Evolutionary conservation across 2,329 filamentous ascomycete genomes (phyloP).

Genomic region (Calonectria pseudoreteaudii): DNA sequence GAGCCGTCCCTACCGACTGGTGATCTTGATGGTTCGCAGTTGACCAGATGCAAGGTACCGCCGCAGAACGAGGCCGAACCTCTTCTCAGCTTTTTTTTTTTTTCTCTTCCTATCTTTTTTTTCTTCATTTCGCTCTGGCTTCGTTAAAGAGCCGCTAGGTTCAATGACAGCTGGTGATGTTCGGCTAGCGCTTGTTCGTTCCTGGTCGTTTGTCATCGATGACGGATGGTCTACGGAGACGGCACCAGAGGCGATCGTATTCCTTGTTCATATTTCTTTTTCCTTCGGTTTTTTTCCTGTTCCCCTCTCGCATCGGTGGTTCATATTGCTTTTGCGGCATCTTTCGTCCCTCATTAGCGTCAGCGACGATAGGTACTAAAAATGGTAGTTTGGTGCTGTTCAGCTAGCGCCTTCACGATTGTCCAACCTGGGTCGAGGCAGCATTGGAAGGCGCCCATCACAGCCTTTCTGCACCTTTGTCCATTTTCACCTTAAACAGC

Average conservation of each 20-base stretch:
- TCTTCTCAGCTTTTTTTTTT: not conserved
- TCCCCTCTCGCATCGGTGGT: not conserved
- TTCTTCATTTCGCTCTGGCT: conserved; percentile 6
- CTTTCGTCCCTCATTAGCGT: conserved; percentile 26
- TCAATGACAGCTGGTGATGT: conserved; percentile 16
- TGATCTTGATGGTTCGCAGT: conserved; percentile 12
- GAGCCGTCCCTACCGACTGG: conserved; percentile 22
- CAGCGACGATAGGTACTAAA: conserved; percentile 17
- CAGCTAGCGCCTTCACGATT: conserved; percentile 20
- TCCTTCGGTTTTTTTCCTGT: not conserved
- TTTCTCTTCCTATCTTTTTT: not conserved
- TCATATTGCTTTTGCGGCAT: conserved; percentile 28
- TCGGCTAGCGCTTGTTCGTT: not conserved
- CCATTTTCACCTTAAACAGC: conserved; percentile 31
- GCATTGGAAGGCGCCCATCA: conserved; percentile 30
- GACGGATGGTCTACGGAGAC: conserved; percentile 21
- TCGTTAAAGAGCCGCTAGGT: not conserved
- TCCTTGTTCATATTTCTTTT: conserved; percentile 32
- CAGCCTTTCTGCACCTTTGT: conserved; percentile 32
- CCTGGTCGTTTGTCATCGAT: conserved; percentile 6
- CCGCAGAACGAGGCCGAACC: not conserved
- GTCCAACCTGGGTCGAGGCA: conserved; percentile 18
- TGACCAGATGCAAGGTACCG: conserved; percentile 27
- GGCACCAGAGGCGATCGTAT: conserved; percentile 33
- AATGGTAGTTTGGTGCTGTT: conserved; percentile 24